Conservation (phyloP, 257 asterid genomes). For the Salvia rosmarinus region DNA sequence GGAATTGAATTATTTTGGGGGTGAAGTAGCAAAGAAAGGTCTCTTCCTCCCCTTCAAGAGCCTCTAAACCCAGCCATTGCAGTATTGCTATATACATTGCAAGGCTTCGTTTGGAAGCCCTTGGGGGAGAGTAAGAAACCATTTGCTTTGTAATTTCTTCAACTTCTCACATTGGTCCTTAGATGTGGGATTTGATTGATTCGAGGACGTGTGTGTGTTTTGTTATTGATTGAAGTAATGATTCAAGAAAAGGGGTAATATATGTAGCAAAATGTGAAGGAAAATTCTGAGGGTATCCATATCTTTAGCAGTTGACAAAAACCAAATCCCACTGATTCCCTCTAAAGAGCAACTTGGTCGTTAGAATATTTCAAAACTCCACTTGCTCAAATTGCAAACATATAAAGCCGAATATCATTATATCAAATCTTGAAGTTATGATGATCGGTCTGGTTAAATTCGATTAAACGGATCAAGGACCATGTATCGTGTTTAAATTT, state of each 20-base stretch:
- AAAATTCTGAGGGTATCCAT: not conserved
- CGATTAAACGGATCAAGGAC: no score
- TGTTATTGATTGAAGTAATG: not conserved
- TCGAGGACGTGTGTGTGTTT: not conserved
- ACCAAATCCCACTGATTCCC: constrained; percentile 6
- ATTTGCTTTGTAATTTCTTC: not conserved
- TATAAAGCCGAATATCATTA: not conserved
- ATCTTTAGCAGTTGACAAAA: constrained; percentile 17
- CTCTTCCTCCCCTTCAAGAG: constrained; percentile 11
- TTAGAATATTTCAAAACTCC: not conserved
- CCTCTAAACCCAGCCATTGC: not conserved
- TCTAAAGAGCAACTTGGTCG: not conserved
- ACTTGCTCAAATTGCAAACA: not conserved
- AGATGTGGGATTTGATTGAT: not conserved
- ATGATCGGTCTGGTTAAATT: no score
- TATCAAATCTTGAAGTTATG: no score
- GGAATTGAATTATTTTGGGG: not conserved
- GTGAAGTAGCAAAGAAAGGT: not conserved
- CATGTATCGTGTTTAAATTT: no score
- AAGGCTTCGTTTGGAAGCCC: constrained; percentile 23
- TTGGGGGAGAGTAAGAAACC: constrained; percentile 25
- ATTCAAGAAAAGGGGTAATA: not conserved
- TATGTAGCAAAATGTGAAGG: not conserved
- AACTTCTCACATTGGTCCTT: not conserved
- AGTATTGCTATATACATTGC: not conserved